Evolutionary conservation across 2,329 filamentous ascomycete genomes (phyloP).

Genomic region (Scedosporium dehoogii): DNA sequence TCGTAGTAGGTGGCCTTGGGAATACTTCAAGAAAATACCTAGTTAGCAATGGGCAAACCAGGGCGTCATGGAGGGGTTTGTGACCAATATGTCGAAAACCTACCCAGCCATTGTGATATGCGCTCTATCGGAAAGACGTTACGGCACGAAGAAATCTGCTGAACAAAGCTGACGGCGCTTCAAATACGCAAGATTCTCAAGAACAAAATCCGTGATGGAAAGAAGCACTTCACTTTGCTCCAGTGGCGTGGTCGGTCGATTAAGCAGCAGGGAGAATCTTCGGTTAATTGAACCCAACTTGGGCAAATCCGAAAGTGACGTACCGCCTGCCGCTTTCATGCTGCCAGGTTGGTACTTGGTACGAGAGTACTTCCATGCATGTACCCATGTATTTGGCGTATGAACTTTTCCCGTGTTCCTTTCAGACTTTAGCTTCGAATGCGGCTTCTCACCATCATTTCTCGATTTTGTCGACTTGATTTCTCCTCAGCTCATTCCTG

Average conservation of each 20-base stretch:
- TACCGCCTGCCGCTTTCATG: not conserved
- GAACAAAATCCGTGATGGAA: too few relatives aligned
- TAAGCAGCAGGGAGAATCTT: not conserved
- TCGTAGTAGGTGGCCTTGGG: conserved; percentile 76
- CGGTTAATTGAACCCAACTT: not conserved
- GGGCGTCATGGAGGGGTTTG: not conserved
- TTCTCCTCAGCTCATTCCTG: too few relatives aligned
- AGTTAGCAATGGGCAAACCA: not conserved
- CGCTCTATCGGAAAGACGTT: not conserved
- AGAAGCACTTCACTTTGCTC: too few relatives aligned
- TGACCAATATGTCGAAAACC: not conserved
- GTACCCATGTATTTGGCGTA: not conserved
- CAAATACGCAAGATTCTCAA: too few relatives aligned
- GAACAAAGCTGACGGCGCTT: too few relatives aligned
- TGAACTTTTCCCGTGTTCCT: not conserved
- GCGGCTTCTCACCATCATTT: too few relatives aligned
- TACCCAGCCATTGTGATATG: conserved; percentile 3
- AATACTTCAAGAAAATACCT: conserved; percentile 20
- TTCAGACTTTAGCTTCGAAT: too few relatives aligned
- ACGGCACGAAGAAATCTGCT: too few relatives aligned
- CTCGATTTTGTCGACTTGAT: too few relatives aligned
- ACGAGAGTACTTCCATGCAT: not conserved
- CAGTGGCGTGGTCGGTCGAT: not conserved
- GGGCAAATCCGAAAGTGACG: not conserved
- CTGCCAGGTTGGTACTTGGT: not conserved